Evolutionary conservation across 805 yeast genomes (phyloP).

Genomic region (Danielozyma ontarioensis): DNA sequence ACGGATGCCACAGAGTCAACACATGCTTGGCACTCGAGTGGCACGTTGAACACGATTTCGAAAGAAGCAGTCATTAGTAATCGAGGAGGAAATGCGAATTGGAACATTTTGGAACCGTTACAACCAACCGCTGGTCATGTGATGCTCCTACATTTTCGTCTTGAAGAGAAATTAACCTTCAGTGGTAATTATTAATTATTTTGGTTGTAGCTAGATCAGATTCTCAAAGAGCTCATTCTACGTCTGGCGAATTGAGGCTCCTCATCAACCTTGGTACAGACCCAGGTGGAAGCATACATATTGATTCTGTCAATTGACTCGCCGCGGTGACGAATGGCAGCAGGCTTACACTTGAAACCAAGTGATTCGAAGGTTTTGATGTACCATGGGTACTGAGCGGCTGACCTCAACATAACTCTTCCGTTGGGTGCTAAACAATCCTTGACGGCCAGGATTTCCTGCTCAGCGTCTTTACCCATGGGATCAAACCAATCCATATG

Average conservation of each 20-base stretch:
- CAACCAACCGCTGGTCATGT: too few relatives aligned
- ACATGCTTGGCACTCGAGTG: conserved; percentile 74
- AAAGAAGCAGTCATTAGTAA: conserved; percentile 16
- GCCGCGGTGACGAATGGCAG: conserved; percentile 61
- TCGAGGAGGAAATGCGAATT: too few relatives aligned
- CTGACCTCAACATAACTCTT: conserved; percentile 71
- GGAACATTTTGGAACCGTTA: neutral
- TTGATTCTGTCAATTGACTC: conserved; percentile 71
- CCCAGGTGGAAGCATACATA: conserved; percentile 89
- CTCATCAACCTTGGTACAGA: conserved; percentile 50
- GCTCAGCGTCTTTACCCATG: conserved; percentile 53
- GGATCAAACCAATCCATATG: conserved; percentile 91
- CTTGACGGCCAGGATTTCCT: conserved; percentile 61
- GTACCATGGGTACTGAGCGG: conserved; percentile 74
- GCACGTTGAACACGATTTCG: conserved; percentile 79
- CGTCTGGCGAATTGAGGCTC: conserved; percentile 14
- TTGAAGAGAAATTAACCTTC: too few relatives aligned
- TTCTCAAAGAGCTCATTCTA: conserved; percentile 45
- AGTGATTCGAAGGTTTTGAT: conserved; percentile 57
- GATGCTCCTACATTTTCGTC: too few relatives aligned
- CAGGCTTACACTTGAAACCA: conserved; percentile 68
- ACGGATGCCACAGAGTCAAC: conserved; percentile 54
- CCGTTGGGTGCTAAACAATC: conserved; percentile 64
- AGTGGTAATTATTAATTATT: too few relatives aligned
- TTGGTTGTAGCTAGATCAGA: too few relatives aligned